Conservation (phyloP, 768 basidiomycete genomes). For the Pholiota conissans region DNA sequence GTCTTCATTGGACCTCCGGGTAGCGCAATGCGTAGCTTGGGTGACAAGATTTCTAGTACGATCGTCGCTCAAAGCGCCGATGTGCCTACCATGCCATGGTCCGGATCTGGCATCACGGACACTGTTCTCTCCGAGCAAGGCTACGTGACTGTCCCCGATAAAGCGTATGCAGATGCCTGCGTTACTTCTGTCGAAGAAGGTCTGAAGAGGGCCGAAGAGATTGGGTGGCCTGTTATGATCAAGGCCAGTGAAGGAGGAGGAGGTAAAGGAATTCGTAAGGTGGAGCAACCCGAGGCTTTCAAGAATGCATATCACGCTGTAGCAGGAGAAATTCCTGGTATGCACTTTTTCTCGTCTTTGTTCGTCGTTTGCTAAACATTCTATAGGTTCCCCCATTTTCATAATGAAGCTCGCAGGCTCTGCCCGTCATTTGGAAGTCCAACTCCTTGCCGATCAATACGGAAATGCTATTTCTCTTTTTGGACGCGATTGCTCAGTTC, state of each 20-base stretch:
- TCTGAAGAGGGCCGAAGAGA: constrained; percentile 75
- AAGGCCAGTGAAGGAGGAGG: constrained; percentile 99
- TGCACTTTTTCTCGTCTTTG: constrained; percentile 15
- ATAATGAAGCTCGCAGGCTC: constrained; percentile 99
- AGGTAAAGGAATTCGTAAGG: constrained; percentile 98
- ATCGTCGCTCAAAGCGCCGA: constrained; percentile 97
- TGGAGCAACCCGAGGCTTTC: constrained; percentile 83
- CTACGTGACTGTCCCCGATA: constrained; percentile 92
- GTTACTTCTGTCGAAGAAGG: constrained; percentile 89
- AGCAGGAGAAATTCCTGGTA: constrained; percentile 94
- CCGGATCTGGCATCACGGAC: constrained; percentile 89
- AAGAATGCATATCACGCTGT: constrained; percentile 95
- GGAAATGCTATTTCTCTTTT: constrained; percentile 99
- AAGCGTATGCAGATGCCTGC: constrained; percentile 86
- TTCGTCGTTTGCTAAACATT: constrained; percentile 13
- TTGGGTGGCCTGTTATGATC: constrained; percentile 99
- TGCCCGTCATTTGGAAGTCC: constrained; percentile 97
- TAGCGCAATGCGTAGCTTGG: constrained; percentile 97
- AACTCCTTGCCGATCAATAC: constrained; percentile 98
- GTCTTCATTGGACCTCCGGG: constrained; percentile 99
- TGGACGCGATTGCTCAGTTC: constrained; percentile 98
- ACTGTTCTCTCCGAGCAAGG: constrained; percentile 83
- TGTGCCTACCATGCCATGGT: constrained; percentile 99
- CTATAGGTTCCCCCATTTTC: constrained; percentile 91
- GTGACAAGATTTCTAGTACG: constrained; percentile 99